phyloP scores from a whole-genome alignment of 768 basidiomycete genomes.

The Collybiopsis confluens region DNA sequence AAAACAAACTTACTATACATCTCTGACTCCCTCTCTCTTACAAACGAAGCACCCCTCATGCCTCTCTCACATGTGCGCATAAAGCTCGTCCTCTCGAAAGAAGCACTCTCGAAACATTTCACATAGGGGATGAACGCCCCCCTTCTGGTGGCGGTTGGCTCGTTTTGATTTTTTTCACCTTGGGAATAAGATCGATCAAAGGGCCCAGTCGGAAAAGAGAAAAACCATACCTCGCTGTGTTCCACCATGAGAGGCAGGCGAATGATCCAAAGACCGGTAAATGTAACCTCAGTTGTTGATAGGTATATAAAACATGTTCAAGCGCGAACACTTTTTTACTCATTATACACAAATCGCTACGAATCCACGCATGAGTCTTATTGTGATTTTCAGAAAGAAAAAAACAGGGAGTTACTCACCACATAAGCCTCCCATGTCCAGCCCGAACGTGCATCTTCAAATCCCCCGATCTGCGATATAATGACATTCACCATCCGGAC shows the following conservation, averaged over 20 bases:
- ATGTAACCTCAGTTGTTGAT: conserved; percentile 61
- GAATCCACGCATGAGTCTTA: neutral
- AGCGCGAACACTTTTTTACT: conserved; percentile 94
- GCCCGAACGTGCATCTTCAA: conserved; percentile 81
- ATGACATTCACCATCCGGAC: conserved; percentile 79
- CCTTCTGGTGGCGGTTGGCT: conserved; percentile 47
- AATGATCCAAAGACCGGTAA: conserved; percentile 64
- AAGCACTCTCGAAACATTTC: conserved; percentile 91
- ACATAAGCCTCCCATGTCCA: conserved; percentile 73
- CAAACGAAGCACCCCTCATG: conserved; percentile 99
- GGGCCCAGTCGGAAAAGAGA: neutral
- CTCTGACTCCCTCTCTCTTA: conserved; percentile 63
- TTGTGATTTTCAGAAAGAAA: neutral
- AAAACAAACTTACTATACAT: conserved; percentile 70
- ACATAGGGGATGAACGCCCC: conserved; percentile 74
- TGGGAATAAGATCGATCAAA: neutral
- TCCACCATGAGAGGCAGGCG: conserved; percentile 13
- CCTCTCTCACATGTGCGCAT: conserved; percentile 83
- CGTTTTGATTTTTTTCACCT: conserved; percentile 16
- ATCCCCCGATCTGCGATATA: conserved; percentile 86
- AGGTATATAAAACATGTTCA: conserved; percentile 83
- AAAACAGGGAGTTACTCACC: conserved; percentile 43
- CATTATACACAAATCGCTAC: conserved; percentile 86
- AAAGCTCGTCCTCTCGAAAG: conserved; percentile 90
- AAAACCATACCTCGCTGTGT: neutral